Base-by-base conservation (phyloP, 176 grass and related monocot species). In the Eremochloa ophiuroides region DNA sequence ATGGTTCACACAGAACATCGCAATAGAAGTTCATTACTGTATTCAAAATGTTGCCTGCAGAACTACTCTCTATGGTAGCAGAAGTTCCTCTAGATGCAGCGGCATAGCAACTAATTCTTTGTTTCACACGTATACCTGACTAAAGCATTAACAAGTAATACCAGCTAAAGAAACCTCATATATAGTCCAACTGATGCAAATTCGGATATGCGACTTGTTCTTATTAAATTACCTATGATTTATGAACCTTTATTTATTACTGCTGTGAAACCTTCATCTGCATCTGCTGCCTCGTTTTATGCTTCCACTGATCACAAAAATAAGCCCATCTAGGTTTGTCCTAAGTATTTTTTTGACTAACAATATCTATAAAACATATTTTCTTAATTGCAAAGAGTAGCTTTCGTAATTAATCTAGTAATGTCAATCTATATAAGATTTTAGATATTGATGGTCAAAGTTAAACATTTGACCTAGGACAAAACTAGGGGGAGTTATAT, bases 31-130 rank as follows among this genome's bases (percentile, higher is more conserved):
- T 14, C 66, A 62, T 41, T 56, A 33, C 47, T 43, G 17, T 80
- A 83, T 65, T 40, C 44, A 68, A 64, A 69, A 82, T 87, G 73
- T 48, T 50, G 18, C 5, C 30, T 64, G 10, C 62, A 56, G 18
- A 17, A 13, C 60, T n/a, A 20, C 62, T 46, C 12, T 50, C 2
- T 13, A 48, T 34, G 8, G 27, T 48, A 75, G 44, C 35, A n/a
- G 59, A 44, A 33, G 40, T 64, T 65, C n/a, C 28, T n/a, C 9
- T 1, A 77, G 25, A 77, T 43, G 9, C 5, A 4, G 0, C 23
- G 25, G 11, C 6, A 62, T 44, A 59, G 43, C 39, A 41, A 31
- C 5, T 35, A 35, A 35, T 35, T 35, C 3, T 69, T 38, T 47
- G 65, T 15, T 29, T 65, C 56, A 60, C 31, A 22, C 77, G 48